Evolutionary conservation across 306 rosid genomes (phyloP), one percentile per base, ranked within the genome.

Genomic region (Prosopis cineraria): DNA sequence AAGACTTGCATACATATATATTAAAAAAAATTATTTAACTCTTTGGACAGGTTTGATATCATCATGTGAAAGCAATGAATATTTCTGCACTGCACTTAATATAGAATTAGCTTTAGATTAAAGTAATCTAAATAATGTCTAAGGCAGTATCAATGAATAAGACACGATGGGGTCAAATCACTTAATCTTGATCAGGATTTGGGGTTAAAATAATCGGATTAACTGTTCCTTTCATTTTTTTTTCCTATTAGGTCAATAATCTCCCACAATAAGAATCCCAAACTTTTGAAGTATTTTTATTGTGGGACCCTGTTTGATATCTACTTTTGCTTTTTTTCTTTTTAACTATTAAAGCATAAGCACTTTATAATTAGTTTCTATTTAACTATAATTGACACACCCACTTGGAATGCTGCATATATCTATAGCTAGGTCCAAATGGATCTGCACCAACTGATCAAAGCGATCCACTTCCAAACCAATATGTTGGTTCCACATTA

Each of bases 111-210:
- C 80, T 76, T 79, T 76, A 68, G 75, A 58, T 62, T 69, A 69
- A 79, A 85, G 68, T 53, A 82, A 79, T 66, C 29, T 29, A 40
- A 22, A 48, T 73, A 62, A 72, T 82, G 80, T 72, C 63, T 77
- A 68, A 75, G 81, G 90, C 84, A 72, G 75, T 69, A 77, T 66
- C 80, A 53, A 76, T 64, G 82, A 85, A 87, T 72, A 80, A 75
- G 87, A 76, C 74, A 72, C 78, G 74, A 81, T 89, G 88, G 86
- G 79, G 91, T 84, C 89, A 87, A 85, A 77, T 87, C 90, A 78
- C 82, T 80, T 79, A 77, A 84, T 85, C 85, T 78, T 68, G 76
- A 84, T 68, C 78, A 79, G 48, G 43, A 64, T 78, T 70, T 78
- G n/a, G 37, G 78, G 74, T 73, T 75, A 77, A 78, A 72, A 41